Evolutionary conservation across 2,329 filamentous ascomycete species (phyloP).

Genomic region (Emericellopsis cladophorae): DNA sequence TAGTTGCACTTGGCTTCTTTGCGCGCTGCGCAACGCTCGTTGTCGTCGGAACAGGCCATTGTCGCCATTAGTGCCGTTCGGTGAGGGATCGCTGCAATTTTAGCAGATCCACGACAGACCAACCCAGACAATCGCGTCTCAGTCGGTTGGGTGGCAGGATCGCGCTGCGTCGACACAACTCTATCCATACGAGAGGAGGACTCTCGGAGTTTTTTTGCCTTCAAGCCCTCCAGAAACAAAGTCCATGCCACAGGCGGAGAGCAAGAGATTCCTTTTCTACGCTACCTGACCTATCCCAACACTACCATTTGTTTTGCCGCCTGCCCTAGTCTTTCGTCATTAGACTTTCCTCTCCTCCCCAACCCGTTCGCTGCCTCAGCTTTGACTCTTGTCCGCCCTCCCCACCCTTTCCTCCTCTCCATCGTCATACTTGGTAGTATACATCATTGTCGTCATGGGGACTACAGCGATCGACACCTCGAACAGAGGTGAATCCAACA

Average conservation of each 20-base stretch:
- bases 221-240: background rate
- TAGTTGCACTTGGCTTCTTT: no score
- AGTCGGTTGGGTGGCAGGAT: no score
- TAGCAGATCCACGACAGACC: no score
- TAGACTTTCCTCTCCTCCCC: constrained; percentile 5
- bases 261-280: background rate
- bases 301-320: background rate
- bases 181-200: no score
- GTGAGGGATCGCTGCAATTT: no score
- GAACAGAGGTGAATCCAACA: constrained; percentile 30
- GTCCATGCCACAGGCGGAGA: background rate
- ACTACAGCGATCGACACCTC: constrained; percentile 26
- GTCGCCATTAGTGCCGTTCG: no score
- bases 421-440: constrained; percentile 18
- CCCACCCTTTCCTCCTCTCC: constrained; percentile 10
- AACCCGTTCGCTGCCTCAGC: constrained; percentile 3
- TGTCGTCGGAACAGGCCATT: background rate
- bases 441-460: constrained; percentile 37
- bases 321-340: constrained; percentile 6
- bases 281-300: background rate
- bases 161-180: no score
- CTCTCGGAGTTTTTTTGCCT: background rate
- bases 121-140: no score
- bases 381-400: constrained; percentile 10
- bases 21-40: background rate